phyloP scores from a whole-genome alignment of 2,329 filamentous ascomycete genomes.

The Colletotrichum sp. region DNA sequence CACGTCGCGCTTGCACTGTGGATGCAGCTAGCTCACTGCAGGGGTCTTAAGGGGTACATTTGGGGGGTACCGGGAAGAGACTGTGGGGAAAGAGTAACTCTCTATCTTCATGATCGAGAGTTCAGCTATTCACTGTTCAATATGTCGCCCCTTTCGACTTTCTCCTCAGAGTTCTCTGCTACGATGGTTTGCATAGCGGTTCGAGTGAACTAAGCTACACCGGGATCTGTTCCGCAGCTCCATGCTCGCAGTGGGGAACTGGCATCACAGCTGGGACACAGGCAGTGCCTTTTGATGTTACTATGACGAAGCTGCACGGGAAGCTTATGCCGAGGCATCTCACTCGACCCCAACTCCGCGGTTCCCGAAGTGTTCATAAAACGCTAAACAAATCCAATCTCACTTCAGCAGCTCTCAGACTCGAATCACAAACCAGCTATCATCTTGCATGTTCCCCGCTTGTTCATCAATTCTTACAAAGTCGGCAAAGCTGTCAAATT shows the following conservation, averaged over 20 bases:
- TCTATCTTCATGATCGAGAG: not conserved
- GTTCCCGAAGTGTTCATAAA: not conserved
- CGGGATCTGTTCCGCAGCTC: not conserved
- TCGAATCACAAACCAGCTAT: not conserved
- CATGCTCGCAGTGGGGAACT: not conserved
- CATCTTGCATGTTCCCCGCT: not conserved
- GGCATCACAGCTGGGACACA: not conserved
- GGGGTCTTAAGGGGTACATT: not conserved
- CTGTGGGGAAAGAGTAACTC: not conserved
- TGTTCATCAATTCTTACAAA: not conserved
- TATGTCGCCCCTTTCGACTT: not conserved
- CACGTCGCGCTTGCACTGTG: not conserved
- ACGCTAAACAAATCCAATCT: not conserved
- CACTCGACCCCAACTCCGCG: not conserved
- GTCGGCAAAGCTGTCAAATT: not conserved
- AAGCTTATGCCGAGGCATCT: slow-evolving; percentile 5
- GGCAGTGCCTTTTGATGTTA: not conserved
- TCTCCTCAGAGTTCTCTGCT: not conserved
- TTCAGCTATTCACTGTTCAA: not conserved
- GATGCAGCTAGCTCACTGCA: not conserved
- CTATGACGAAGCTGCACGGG: not conserved
- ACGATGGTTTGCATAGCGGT: not conserved
- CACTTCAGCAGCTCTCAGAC: not conserved
- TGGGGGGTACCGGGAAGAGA: not conserved
- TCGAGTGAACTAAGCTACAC: not conserved